phyloP scores from a whole-genome alignment of 1,284 basidiomycete species.

The Lentinula novae-zelandiae region DNA sequence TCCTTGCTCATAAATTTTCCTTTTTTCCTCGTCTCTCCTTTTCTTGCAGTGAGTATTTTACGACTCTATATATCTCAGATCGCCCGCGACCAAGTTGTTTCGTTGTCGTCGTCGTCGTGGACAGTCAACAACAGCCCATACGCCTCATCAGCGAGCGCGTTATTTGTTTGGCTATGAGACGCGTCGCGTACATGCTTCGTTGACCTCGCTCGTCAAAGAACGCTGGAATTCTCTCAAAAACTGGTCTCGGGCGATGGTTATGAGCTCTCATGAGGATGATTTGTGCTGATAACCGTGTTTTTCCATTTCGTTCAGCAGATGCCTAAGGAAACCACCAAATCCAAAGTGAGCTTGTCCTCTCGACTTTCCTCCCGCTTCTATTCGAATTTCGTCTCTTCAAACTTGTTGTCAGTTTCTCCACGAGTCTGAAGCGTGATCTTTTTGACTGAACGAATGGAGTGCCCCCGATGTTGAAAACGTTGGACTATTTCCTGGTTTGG shows the following conservation, averaged over 20 bases:
- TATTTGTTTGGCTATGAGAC: conserved; percentile 25
- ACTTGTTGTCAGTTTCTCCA: conserved; percentile 8
- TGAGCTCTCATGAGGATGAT: conserved; percentile 7
- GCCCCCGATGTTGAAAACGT: conserved; percentile 6
- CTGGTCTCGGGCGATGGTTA: conserved; percentile 6
- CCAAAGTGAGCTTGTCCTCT: conserved; percentile 52
- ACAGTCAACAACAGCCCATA: conserved; percentile 4
- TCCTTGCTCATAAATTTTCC: conserved; percentile 8
- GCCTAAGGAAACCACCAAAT: conserved; percentile 78
- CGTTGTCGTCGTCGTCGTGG: conserved; percentile 21
- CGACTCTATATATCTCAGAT: conserved; percentile 1
- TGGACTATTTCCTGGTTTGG: conserved; percentile 15
- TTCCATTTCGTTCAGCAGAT: conserved; percentile 46
- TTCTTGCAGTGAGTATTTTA: conserved; percentile 11
- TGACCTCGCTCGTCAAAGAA: neutral
- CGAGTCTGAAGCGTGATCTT: conserved; percentile 7
- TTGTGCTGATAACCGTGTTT: conserved; percentile 14
- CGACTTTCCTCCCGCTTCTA: conserved; percentile 14
- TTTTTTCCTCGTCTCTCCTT: conserved; percentile 3
- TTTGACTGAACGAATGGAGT: neutral
- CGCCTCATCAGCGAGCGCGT: conserved; percentile 17
- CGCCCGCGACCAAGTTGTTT: conserved; percentile 1
- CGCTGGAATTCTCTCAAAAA: neutral
- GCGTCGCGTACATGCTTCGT: conserved; percentile 18
- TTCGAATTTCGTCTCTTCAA: conserved; percentile 15